Evolutionary conservation across 441 rosid genomes (phyloP).

Genomic region (Croton laevigatus): DNA sequence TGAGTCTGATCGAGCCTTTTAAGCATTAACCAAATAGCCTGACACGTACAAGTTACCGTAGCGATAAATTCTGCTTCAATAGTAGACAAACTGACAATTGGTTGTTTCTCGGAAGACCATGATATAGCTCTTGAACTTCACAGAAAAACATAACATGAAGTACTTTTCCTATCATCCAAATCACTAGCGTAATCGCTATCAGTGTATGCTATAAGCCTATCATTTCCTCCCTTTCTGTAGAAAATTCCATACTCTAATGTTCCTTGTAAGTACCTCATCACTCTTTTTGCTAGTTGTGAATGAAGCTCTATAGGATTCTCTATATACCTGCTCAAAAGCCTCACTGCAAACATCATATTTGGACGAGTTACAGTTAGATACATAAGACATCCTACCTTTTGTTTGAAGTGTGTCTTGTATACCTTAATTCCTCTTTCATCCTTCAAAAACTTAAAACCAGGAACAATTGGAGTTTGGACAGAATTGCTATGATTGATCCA

Average conservation of each 20-base stretch:
- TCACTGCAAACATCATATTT: not conserved
- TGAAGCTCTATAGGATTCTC: not conserved
- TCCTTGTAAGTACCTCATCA: not conserved
- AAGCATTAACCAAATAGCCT: no score
- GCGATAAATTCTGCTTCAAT: not conserved
- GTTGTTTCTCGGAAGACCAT: constrained; percentile 27
- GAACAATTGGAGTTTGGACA: no score
- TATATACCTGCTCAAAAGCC: not conserved
- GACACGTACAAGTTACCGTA: not conserved
- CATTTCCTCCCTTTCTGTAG: not conserved
- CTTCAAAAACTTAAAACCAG: no score
- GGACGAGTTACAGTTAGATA: not conserved
- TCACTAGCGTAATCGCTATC: not conserved
- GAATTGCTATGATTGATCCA: no score
- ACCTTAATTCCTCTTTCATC: not conserved
- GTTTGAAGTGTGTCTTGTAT: no score
- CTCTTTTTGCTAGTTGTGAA: not conserved
- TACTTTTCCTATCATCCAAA: not conserved
- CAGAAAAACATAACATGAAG: not conserved
- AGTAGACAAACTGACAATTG: not conserved
- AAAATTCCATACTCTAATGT: not conserved
- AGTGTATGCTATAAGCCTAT: no score
- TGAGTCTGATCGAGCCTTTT: no score
- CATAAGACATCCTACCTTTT: not conserved
- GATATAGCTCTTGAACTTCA: constrained; percentile 16